Evolutionary conservation across 176 grass and related monocot genomes (phyloP).

Genomic region (Poa pratensis): DNA sequence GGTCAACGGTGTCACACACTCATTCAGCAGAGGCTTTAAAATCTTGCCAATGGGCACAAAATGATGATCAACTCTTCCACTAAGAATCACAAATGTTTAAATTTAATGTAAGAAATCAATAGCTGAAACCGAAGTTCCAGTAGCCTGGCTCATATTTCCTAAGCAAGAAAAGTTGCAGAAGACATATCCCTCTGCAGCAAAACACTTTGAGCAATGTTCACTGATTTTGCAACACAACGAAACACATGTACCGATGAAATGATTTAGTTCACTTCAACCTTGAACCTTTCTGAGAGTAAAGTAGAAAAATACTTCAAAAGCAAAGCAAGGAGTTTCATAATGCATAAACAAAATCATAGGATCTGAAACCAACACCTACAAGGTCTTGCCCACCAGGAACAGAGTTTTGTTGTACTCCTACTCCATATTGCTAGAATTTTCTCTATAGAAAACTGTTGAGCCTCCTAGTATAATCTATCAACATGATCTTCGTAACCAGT

Average conservation of each 20-base stretch:
- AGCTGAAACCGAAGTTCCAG: constrained; percentile 10
- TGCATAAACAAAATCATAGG: background rate
- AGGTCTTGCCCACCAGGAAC: constrained; percentile 10
- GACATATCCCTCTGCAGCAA: background rate
- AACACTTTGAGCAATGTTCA: background rate
- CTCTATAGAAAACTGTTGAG: constrained; percentile 26
- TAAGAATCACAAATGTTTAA: constrained; percentile 43
- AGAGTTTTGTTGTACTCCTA: constrained; percentile 8
- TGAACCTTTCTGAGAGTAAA: background rate
- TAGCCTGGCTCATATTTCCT: constrained; percentile 23
- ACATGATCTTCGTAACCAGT: constrained; percentile 1
- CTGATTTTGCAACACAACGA: background rate
- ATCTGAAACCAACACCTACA: background rate
- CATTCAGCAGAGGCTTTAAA: constrained; percentile 71
- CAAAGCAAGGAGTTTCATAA: background rate
- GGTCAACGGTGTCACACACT: constrained; percentile 72
- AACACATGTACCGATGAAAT: background rate
- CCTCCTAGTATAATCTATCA: constrained; percentile 8
- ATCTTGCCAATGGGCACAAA: constrained; percentile 86
- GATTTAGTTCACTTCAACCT: background rate
- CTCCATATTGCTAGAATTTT: background rate
- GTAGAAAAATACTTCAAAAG: background rate
- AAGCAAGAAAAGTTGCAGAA: background rate
- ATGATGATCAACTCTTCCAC: constrained; percentile 63
- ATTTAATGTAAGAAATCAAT: constrained; percentile 18